Conservation (phyloP, 306 rosid species). For the Aeschynomene evenia region DNA sequence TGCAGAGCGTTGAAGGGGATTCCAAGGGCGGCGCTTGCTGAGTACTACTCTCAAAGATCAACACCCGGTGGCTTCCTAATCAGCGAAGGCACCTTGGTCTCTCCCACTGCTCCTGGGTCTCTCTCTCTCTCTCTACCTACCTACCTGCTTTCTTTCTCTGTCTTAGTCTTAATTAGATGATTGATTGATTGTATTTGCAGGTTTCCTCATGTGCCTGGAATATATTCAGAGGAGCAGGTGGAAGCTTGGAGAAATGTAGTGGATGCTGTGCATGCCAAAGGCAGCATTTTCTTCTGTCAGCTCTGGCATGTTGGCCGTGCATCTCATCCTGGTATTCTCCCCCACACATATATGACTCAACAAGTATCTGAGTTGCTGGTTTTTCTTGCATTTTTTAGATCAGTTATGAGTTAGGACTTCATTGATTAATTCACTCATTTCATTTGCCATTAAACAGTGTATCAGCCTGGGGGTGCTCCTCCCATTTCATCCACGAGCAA, state of each 20-base stretch:
- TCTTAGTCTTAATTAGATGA: too few relatives aligned
- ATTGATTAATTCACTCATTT: neutral
- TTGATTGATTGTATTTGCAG: constrained; percentile 14
- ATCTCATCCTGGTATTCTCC: constrained; percentile 50
- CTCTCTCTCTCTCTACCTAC: too few relatives aligned
- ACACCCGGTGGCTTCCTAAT: constrained; percentile 44
- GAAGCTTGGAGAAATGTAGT: constrained; percentile 83
- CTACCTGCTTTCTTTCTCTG: too few relatives aligned
- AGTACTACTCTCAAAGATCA: constrained; percentile 45
- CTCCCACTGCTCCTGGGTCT: constrained; percentile 44
- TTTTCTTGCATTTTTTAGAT: neutral
- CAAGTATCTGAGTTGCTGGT: neutral
- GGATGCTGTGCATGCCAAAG: constrained; percentile 84
- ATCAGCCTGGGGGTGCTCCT: constrained; percentile 67
- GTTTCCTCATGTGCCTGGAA: constrained; percentile 54
- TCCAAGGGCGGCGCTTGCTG: constrained; percentile 29
- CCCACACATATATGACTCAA: neutral
- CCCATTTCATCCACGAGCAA: constrained; percentile 77
- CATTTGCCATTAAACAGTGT: constrained; percentile 42
- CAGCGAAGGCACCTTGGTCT: constrained; percentile 46
- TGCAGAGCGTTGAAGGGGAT: constrained; percentile 46
- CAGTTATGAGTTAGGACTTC: constrained; percentile 4
- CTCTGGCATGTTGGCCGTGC: constrained; percentile 98
- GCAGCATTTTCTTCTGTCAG: constrained; percentile 80
- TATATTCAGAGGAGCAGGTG: constrained; percentile 53